Evolutionary conservation across 1,284 basidiomycete genomes (phyloP), one percentile per base, ranked within the genome.

Genomic region (Irpex sp.): DNA sequence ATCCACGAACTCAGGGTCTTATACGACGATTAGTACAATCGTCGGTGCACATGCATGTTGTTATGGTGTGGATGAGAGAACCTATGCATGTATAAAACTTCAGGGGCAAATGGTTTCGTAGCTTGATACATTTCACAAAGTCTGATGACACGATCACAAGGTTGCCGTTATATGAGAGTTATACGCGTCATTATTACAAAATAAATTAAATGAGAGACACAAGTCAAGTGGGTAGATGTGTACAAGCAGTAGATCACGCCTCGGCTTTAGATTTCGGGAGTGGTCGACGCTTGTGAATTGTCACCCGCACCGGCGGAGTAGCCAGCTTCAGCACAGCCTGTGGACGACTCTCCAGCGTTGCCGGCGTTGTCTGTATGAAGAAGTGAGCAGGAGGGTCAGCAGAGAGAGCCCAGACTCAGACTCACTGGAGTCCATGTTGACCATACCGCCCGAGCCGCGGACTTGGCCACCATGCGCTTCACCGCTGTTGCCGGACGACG

Each of bases 341-440:
- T 67, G 55, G 57, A n/a, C 19, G 71, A 68, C 8, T 65, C 60
- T 4, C 75, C 75, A 2, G 74, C 75, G 44, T 44, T 51, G 5
- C 75, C 75, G 7, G 70, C 74, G 59, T 74, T 75, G 65, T 73
- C 75, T 75, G n/a, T 21, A 57, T 49, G 3, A 13, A 48, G 13
- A 44, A 17, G 51, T 63, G 52, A 59, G 49, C 11, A 34, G 44
- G 37, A 19, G 40, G 26, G 15, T 37, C 47, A 44, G 7, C 13
- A 40, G 13, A 13, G n/a, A 8, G 11, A 48, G 21, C 31, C 8
- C 6, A 9, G 21, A 47, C 11, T 31, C 40, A 7, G 19, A 70
- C 73, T 68, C 37, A 75, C 73, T 74, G n/a, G 74, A 76, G 37
- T 72, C 66, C 26, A 73, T 38, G 66, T 75, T 73, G 62, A 75